These are phyloP conservation scores for Comarum palustre DNA, from an alignment of 306 rosid species.

Conservation along the genomic window DNA sequence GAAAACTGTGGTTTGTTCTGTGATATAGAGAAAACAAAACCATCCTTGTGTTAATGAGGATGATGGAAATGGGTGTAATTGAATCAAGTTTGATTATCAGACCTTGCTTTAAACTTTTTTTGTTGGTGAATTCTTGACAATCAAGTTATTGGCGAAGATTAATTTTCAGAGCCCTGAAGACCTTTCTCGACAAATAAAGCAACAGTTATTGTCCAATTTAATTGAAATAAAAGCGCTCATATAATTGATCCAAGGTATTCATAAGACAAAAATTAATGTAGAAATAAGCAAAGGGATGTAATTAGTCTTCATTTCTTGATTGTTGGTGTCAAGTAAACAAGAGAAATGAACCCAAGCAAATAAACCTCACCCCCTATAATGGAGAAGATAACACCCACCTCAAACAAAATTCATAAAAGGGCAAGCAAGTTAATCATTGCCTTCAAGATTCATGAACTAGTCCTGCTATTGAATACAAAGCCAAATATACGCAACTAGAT, in stretches of 20 bases:
- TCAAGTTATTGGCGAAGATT: not conserved
- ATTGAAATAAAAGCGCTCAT: too few relatives aligned
- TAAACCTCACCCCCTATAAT: not conserved
- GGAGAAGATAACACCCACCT: not conserved
- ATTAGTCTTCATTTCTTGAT: not conserved
- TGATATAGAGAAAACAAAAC: not conserved
- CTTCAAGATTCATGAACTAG: conserved; percentile 5
- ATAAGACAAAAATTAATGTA: too few relatives aligned
- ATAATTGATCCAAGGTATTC: too few relatives aligned
- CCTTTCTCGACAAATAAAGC: too few relatives aligned
- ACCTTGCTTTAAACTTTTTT: not conserved
- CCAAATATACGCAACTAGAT: not conserved
- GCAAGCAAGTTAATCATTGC: not conserved
- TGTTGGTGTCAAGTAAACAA: not conserved
- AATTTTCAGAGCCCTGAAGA: not conserved
- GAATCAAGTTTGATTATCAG: not conserved
- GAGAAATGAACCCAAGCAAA: not conserved
- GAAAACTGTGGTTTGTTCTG: not conserved
- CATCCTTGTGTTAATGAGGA: not conserved
- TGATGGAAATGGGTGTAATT: not conserved
- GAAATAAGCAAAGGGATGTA: not conserved
- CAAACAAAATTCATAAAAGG: not conserved
- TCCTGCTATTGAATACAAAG: not conserved
- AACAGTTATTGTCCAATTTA: too few relatives aligned
- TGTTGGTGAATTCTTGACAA: not conserved